Conservation (phyloP, 2,329 filamentous ascomycete species). For the Phyllosticta citriasiana region DNA sequence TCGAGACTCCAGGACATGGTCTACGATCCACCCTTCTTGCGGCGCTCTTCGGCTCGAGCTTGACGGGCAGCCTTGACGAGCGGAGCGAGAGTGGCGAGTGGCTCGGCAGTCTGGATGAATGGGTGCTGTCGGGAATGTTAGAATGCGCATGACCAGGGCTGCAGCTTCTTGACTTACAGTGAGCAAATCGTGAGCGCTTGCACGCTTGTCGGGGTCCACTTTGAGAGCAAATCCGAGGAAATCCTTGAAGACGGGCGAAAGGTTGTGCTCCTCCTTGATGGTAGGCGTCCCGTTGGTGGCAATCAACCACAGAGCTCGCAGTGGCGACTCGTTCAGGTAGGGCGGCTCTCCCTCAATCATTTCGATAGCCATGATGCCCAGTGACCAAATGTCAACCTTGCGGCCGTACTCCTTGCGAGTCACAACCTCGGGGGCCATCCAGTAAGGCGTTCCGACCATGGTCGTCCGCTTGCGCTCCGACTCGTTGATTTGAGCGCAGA, state of each 20-base stretch:
- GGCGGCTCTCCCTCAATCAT: conserved; percentile 99
- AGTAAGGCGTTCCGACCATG: conserved; percentile 98
- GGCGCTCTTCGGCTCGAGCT: conserved; percentile 68
- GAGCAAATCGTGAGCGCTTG: conserved; percentile 85
- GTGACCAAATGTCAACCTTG: conserved; percentile 97
- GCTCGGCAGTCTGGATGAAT: conserved; percentile 44
- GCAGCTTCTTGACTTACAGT: conserved; percentile 50
- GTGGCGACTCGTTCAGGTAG: conserved; percentile 87
- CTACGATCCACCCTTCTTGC: conserved; percentile 34
- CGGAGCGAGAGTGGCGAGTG: conserved; percentile 62
- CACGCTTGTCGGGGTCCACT: conserved; percentile 94
- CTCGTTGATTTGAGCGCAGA: conserved; percentile 97
- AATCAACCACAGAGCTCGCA: conserved; percentile 89
- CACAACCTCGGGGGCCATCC: conserved; percentile 99
- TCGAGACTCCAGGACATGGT: neutral
- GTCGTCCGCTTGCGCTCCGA: conserved; percentile 85
- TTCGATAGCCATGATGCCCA: conserved; percentile 99
- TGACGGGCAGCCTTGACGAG: conserved; percentile 78
- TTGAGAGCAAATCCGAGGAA: conserved; percentile 89
- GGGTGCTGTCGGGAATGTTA: conserved; percentile 24
- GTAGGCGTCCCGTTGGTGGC: conserved; percentile 91
- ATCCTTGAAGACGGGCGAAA: conserved; percentile 76
- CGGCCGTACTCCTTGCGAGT: conserved; percentile 95
- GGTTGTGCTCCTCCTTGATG: conserved; percentile 83
- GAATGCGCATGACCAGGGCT: neutral